phyloP scores from a whole-genome alignment of 2,329 filamentous ascomycete species.

The Pseudonectria buxi region DNA sequence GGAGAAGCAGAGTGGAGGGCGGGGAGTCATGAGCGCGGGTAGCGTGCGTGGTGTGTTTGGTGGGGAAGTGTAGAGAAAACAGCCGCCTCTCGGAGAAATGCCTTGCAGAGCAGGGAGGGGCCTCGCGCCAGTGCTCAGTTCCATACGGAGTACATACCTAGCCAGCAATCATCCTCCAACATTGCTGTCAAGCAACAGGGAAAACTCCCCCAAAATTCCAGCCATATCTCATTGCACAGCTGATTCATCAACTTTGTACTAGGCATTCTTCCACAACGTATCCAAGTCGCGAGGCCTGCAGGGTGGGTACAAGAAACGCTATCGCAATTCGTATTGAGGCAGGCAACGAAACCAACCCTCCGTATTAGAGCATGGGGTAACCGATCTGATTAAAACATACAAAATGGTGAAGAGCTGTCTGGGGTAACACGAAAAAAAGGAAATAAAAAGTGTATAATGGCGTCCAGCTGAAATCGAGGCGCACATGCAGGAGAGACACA shows the following conservation, averaged over 20 bases:
- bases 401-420: slow-evolving; percentile 30
- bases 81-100: not conserved
- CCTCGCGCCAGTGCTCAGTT: too few relatives aligned
- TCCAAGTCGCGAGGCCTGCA: not conserved
- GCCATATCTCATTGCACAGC: too few relatives aligned
- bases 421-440: slow-evolving; percentile 32
- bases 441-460: slow-evolving; percentile 25
- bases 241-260: too few relatives aligned
- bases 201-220: too few relatives aligned
- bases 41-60: too few relatives aligned
- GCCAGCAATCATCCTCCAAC: too few relatives aligned
- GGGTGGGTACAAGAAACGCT: slow-evolving; percentile 3
- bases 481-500: slow-evolving; percentile 5
- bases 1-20: not conserved
- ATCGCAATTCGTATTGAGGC: not conserved
- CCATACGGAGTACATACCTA: too few relatives aligned
- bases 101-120: too few relatives aligned
- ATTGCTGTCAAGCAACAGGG: too few relatives aligned
- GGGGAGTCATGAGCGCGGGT: too few relatives aligned
- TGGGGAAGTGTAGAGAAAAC: slow-evolving; percentile 1
- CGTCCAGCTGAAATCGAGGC: slow-evolving; percentile 8
- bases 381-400: slow-evolving; percentile 33
- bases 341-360: slow-evolving; percentile 24
- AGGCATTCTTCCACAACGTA: too few relatives aligned
- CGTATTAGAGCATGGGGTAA: slow-evolving; percentile 27